Evolutionary conservation across 257 asterid species (phyloP).

Genomic region (Anisodus tanguticus): DNA sequence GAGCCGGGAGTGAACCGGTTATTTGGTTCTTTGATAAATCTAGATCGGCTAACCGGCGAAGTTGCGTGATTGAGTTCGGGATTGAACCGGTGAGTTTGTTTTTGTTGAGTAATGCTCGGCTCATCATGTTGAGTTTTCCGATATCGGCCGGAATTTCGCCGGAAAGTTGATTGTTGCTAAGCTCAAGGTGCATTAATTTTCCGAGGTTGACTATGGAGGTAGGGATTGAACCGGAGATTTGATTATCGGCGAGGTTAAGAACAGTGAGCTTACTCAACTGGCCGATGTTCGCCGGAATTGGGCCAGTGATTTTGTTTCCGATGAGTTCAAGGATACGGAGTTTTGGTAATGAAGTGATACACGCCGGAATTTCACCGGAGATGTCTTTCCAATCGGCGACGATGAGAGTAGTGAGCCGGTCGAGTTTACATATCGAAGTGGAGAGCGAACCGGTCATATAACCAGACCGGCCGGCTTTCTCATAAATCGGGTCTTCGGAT

Average conservation of each 20-base stretch:
- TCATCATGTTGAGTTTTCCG: slow-evolving; percentile 83
- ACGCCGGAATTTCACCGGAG: slow-evolving; percentile 79
- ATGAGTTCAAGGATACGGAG: slow-evolving; percentile 73
- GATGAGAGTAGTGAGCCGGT: slow-evolving; percentile 74
- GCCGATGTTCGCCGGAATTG: slow-evolving; percentile 73
- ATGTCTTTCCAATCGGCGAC: slow-evolving; percentile 91
- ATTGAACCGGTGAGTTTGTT: slow-evolving; percentile 80
- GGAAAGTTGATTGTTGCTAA: slow-evolving; percentile 67
- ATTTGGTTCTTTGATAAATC: slow-evolving; percentile 73
- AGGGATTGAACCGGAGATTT: slow-evolving; percentile 67
- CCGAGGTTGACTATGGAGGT: slow-evolving; percentile 67
- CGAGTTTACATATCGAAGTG: slow-evolving; percentile 70
- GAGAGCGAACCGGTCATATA: slow-evolving; percentile 93
- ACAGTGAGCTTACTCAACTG: slow-evolving; percentile 66
- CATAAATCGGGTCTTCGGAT: slow-evolving; percentile 87
- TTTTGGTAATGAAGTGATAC: slow-evolving; percentile 63
- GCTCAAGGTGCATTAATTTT: slow-evolving; percentile 76
- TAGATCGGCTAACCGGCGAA: slow-evolving; percentile 78
- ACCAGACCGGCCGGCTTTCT: slow-evolving; percentile 84
- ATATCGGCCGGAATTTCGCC: slow-evolving; percentile 73
- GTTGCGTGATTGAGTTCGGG: slow-evolving; percentile 61
- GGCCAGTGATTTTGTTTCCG: slow-evolving; percentile 84
- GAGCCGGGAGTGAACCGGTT: slow-evolving; percentile 68
- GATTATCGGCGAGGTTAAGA: slow-evolving; percentile 82
- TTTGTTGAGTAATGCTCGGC: slow-evolving; percentile 72